Conservation (phyloP, 1,139 yeast genomes). For the Geotrichum australiense region DNA sequence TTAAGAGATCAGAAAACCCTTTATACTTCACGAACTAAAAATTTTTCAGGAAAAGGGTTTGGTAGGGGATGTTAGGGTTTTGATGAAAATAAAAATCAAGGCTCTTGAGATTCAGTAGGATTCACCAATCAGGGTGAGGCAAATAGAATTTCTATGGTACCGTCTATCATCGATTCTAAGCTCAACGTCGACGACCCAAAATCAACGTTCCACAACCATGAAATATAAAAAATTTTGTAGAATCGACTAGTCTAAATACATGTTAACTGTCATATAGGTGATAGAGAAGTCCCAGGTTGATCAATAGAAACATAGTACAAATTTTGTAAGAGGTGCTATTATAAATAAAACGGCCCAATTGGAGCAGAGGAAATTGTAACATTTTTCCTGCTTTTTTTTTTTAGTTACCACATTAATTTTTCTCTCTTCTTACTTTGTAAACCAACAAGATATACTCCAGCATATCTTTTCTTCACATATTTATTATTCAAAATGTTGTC, state of each 20-base stretch:
- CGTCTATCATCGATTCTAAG: too few relatives aligned
- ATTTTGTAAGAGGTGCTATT: too few relatives aligned
- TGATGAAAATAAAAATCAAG: too few relatives aligned
- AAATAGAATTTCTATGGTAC: slow-evolving; percentile 1
- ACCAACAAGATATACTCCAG: background rate
- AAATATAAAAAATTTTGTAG: too few relatives aligned
- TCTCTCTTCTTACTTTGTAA: background rate
- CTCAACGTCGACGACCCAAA: too few relatives aligned
- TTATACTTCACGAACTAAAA: background rate
- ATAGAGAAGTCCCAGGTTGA: too few relatives aligned
- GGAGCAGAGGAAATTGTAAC: slow-evolving; percentile 9
- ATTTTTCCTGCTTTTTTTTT: background rate
- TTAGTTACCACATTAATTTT: background rate
- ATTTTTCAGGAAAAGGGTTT: background rate
- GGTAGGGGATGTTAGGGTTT: background rate
- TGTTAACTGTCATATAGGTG: too few relatives aligned
- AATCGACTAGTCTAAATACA: too few relatives aligned
- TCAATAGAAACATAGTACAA: too few relatives aligned
- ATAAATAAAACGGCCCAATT: slow-evolving; percentile 8
- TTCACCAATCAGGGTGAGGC: background rate
- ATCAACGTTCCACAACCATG: too few relatives aligned
- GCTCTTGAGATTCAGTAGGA: too few relatives aligned
- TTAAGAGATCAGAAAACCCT: background rate
- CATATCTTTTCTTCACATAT: background rate
- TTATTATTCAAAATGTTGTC: slow-evolving; percentile 18